Percentiles rank a stretch among this genome's conserved stretches.
These are phyloP conservation scores for Ophiostoma populinum DNA, from an alignment of 2,329 filamentous ascomycete species.

Conservation along the genomic window DNA sequence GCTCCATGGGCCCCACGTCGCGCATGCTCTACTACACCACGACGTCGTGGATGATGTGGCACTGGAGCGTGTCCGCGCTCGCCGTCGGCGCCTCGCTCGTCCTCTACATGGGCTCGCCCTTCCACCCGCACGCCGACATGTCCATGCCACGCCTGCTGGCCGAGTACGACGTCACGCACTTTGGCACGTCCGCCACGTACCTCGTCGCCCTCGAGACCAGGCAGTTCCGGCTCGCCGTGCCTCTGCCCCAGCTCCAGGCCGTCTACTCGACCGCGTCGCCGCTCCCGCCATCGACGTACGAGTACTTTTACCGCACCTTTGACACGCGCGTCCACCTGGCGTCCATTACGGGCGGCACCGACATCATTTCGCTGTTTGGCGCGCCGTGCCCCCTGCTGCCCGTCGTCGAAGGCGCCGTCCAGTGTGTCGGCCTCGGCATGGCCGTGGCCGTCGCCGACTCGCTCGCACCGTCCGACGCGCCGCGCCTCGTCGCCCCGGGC, in stretches of 20 bases:
- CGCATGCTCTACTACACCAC: conserved; percentile 88
- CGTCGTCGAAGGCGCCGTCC: conserved; percentile 57
- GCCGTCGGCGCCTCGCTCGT: conserved; percentile 69
- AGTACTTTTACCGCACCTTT: conserved; percentile 75
- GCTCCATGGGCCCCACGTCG: conserved; percentile 55
- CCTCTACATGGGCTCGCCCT: conserved; percentile 85
- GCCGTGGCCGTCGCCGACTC: conserved; percentile 47
- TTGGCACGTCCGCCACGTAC: conserved; percentile 89
- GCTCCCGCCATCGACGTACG: conserved; percentile 80
- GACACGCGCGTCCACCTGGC: conserved; percentile 67
- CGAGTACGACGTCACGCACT: conserved; percentile 70
- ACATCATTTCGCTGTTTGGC: conserved; percentile 91
- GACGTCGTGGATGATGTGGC: conserved; percentile 96
- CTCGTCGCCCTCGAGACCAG: conserved; percentile 80
- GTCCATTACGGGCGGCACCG: conserved; percentile 89
- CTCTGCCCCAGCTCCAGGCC: conserved; percentile 52
- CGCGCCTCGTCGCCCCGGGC: conserved; percentile 31
- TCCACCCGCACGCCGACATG: conserved; percentile 59
- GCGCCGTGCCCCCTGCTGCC: conserved; percentile 63
- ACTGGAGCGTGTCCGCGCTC: conserved; percentile 81
- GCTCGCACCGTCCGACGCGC: conserved; percentile 33
- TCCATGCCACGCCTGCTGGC: conserved; percentile 73
- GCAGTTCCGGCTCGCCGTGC: conserved; percentile 37
- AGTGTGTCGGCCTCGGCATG: conserved; percentile 65
- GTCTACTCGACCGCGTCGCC: conserved; percentile 93